Conservation (phyloP, 371 early-diverging fungal species). For the Entomophthora muscae region DNA sequence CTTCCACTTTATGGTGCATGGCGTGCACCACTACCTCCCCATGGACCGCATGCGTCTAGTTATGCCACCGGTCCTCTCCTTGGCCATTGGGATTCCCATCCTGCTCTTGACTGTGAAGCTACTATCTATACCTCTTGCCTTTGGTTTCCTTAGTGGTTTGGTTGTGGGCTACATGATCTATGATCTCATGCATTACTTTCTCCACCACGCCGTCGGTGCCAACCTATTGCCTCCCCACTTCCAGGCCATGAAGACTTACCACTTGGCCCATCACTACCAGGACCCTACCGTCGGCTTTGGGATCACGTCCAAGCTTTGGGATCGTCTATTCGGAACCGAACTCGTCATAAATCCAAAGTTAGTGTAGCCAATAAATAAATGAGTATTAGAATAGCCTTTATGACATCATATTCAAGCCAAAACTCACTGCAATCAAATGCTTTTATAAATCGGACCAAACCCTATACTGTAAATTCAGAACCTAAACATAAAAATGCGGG, state of each 20-base stretch:
- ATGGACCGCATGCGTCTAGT: constrained; percentile 91
- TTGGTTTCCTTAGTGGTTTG: constrained; percentile 53
- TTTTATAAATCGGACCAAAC: too few species aligned
- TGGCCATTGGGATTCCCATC: constrained; percentile 41
- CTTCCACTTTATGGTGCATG: constrained; percentile 78
- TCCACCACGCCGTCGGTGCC: constrained; percentile 61
- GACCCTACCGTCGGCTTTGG: constrained; percentile 73
- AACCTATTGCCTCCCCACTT: constrained; percentile 41
- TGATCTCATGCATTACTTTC: constrained; percentile 83
- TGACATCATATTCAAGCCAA: too few species aligned
- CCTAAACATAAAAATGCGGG: too few species aligned
- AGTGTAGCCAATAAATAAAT: not conserved
- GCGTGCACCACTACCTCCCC: constrained; percentile 89
- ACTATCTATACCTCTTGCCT: constrained; percentile 26
- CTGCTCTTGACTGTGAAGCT: constrained; percentile 27
- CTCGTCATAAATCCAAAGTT: constrained; percentile 10
- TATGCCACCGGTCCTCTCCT: constrained; percentile 83
- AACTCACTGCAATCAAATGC: too few species aligned
- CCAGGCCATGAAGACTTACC: constrained; percentile 77
- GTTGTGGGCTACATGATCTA: constrained; percentile 72
- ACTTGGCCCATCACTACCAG: constrained; percentile 89
- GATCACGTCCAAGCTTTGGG: constrained; percentile 86
- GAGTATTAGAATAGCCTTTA: too few species aligned
- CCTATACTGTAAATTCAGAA: too few species aligned
- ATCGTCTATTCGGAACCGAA: constrained; percentile 59